Percentiles rank a stretch among this genome's conserved stretches.
phyloP scores from a whole-genome alignment of 129 eudicot genomes.

The Logfia minima region DNA sequence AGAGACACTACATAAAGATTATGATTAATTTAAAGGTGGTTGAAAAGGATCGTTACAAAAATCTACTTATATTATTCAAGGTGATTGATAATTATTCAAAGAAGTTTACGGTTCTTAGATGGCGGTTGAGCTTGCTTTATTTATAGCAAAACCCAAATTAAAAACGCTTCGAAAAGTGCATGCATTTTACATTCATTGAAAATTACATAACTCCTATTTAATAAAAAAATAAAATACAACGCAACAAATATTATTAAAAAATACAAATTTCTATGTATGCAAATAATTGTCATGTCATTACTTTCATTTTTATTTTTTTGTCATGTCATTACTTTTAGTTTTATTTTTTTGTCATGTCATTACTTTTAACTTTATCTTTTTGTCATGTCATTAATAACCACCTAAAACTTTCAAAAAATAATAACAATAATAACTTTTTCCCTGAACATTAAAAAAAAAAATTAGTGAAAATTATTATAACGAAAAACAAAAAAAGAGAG shows the following conservation, averaged over 20 bases:
- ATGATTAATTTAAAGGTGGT: no score
- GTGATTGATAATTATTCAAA: no score
- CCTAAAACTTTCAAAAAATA: neutral
- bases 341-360: neutral
- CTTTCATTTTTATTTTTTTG: neutral
- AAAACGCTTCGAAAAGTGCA: no score
- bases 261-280: neutral
- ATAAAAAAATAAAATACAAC: no score
- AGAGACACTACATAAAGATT: no score
- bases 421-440: neutral
- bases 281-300: neutral
- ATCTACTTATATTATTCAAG: no score
- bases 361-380: neutral
- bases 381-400: neutral
- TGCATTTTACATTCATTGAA: neutral
- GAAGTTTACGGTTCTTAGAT: no score
- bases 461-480: neutral
- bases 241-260: neutral
- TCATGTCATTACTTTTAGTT: neutral
- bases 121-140: no score
- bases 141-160: no score
- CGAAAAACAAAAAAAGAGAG: neutral
- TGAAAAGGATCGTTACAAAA: no score
- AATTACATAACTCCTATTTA: neutral
- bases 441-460: neutral